Conservation (phyloP, 208 protist species). For the Trypanosoma platydactyli region DNA sequence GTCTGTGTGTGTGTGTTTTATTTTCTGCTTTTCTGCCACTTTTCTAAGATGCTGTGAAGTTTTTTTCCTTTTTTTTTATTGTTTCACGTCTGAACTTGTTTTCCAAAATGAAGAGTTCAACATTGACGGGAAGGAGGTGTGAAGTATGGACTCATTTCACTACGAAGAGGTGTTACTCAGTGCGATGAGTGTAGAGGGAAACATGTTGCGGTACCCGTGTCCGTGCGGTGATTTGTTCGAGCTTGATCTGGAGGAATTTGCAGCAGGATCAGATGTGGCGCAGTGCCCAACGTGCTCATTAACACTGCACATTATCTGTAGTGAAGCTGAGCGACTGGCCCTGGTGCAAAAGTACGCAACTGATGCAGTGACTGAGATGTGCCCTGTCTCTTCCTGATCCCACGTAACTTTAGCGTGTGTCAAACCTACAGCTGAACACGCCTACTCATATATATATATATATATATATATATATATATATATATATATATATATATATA, state of each 20-base stretch:
- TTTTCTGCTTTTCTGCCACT: background rate
- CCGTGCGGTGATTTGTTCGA: constrained; percentile 92
- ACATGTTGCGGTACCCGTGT: constrained; percentile 81
- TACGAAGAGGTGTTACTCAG: constrained; percentile 88
- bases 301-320: constrained; percentile 81
- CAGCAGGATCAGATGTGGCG: constrained; percentile 65
- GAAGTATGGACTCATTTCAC: constrained; percentile 74
- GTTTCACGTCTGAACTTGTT: background rate
- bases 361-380: background rate
- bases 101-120: too few relatives aligned
- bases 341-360: constrained; percentile 35
- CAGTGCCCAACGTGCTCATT: constrained; percentile 91
- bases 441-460: background rate
- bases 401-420: background rate
- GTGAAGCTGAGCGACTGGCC: constrained; percentile 40
- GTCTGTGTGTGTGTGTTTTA: background rate
- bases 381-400: constrained; percentile 31
- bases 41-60: too few relatives aligned
- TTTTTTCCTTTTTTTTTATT: background rate
- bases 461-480: background rate
- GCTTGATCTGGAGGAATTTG: constrained; percentile 75
- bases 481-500: background rate
- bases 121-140: too few relatives aligned
- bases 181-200: constrained; percentile 81
- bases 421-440: background rate